phyloP scores from a whole-genome alignment of 2,329 filamentous ascomycete genomes.

The Venturia carpophila region DNA sequence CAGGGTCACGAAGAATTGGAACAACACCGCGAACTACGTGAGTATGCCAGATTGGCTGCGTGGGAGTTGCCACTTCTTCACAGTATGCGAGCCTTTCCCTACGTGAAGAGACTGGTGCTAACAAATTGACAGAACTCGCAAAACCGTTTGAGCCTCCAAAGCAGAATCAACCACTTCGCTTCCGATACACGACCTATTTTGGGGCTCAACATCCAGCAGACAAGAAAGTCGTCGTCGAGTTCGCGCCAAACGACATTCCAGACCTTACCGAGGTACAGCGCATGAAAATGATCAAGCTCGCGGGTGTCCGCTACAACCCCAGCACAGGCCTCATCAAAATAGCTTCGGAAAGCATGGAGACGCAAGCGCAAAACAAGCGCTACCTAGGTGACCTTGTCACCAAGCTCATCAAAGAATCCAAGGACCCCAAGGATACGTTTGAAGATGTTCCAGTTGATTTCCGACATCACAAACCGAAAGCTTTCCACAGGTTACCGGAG shows the following conservation, averaged over 20 bases:
- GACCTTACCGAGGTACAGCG: slow-evolving; percentile 59
- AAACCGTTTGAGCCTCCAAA: slow-evolving; percentile 71
- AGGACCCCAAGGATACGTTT: slow-evolving; percentile 72
- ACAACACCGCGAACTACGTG: slow-evolving; percentile 76
- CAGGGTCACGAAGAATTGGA: slow-evolving; percentile 79
- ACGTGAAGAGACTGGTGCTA: not conserved
- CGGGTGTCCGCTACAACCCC: slow-evolving; percentile 80
- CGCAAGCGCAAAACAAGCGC: slow-evolving; percentile 94
- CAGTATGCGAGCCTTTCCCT: slow-evolving; percentile 50
- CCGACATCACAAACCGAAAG: slow-evolving; percentile 68
- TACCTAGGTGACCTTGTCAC: slow-evolving; percentile 75
- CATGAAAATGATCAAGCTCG: slow-evolving; percentile 79
- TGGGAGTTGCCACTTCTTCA: slow-evolving; percentile 94
- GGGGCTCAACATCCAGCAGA: slow-evolving; percentile 87
- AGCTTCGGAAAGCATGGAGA: slow-evolving; percentile 80
- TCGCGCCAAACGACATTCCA: slow-evolving; percentile 63
- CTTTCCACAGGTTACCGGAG: slow-evolving; percentile 64
- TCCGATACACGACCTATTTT: slow-evolving; percentile 95
- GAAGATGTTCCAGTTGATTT: slow-evolving; percentile 84
- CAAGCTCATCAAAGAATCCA: slow-evolving; percentile 62
- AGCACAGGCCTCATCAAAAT: slow-evolving; percentile 75
- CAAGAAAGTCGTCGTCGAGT: slow-evolving; percentile 90
- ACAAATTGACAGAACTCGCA: slow-evolving; percentile 56
- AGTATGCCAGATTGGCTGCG: slow-evolving; percentile 77
- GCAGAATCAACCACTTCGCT: slow-evolving; percentile 65